Base-by-base conservation (phyloP, 2,329 filamentous ascomycete species). In the Paecilomyces sp. region DNA sequence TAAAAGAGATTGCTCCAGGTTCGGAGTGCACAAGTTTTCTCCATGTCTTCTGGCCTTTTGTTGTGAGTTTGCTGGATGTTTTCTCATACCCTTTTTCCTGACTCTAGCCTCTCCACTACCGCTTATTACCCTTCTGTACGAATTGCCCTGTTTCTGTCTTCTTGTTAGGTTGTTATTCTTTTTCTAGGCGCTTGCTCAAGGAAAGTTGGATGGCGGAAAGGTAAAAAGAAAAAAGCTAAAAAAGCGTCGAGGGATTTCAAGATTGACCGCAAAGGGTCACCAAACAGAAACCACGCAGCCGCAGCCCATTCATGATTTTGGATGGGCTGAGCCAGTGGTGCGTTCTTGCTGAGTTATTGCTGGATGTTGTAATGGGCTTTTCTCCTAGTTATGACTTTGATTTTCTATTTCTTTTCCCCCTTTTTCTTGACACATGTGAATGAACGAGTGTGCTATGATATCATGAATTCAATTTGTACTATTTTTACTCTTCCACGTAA, bases 1-100 rank as follows among this genome's bases (percentile, higher is more conserved):
- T 8, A 22, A 47, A 33, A 18, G 36, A 47, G 12, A 15, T 4
- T 41, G 36, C 36, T 47, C 36, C 36, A 8, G n/a, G 36, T 47
- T 47, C 18, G 36, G 36, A 47, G 36, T 61, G 22, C 55, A 57
- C 34, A 57, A 18, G 11, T 56, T 36, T 56, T 30, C 30, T 31
- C 31, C 47, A 58, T 47, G 56, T 41, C 52, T 53, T 55, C 33
- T 58, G 54, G 34, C 50, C 30, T 51, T 47, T 55, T 41, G 28
- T 36, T 57, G 55, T 58, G 18, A 15, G 41, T 51, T 30, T 33
- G 28, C 15, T 25, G 28, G 25, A 34, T 53, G n/a, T 51, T 47
- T 53, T 36, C 31, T 54, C 24, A 33, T 58, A 22, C 6, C 51
- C 51, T 31, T 24, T 57, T 18, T 28, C 28, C 36, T 30, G 18